phyloP scores from a whole-genome alignment of 495 filamentous ascomycete genomes.

The Neurospora hispaniola region DNA sequence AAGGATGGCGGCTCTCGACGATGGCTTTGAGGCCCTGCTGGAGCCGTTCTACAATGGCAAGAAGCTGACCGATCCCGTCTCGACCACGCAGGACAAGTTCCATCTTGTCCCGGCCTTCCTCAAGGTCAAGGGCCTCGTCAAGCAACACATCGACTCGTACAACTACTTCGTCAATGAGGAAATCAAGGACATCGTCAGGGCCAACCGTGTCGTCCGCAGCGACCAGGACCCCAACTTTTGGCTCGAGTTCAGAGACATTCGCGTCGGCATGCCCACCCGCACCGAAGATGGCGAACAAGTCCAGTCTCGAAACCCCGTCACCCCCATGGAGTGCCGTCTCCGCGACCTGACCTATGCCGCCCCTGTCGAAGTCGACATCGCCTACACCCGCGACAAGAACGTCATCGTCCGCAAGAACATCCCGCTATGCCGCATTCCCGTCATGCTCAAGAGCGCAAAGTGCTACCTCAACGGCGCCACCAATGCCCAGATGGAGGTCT shows the following conservation, averaged over 20 bases:
- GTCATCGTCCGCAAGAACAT: conserved; percentile 59
- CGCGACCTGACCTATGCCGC: conserved; percentile 94
- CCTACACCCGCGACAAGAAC: conserved; percentile 67
- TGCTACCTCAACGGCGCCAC: conserved; percentile 72
- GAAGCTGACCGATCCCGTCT: conserved; percentile 81
- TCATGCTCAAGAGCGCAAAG: conserved; percentile 94
- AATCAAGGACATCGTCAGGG: conserved; percentile 88
- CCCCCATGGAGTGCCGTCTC: conserved; percentile 89
- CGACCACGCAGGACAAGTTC: conserved; percentile 89
- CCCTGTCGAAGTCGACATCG: conserved; percentile 79
- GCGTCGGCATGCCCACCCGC: conserved; percentile 67
- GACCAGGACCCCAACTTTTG: conserved; percentile 83
- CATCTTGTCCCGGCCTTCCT: conserved; percentile 92
- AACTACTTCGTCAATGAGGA: conserved; percentile 94
- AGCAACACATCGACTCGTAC: conserved; percentile 88
- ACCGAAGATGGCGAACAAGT: conserved; percentile 52
- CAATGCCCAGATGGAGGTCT: conserved; percentile 69
- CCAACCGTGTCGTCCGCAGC: conserved; percentile 73
- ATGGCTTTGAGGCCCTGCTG: conserved; percentile 74
- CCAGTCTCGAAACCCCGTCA: conserved; percentile 51
- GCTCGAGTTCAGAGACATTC: conserved; percentile 82
- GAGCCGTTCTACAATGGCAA: conserved; percentile 97
- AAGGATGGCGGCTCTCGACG: conserved; percentile 35
- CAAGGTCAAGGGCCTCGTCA: conserved; percentile 67
- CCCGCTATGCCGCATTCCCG: conserved; percentile 78